Evolutionary conservation across 331 rosid genomes (phyloP).

Genomic region (Saraca asoca): DNA sequence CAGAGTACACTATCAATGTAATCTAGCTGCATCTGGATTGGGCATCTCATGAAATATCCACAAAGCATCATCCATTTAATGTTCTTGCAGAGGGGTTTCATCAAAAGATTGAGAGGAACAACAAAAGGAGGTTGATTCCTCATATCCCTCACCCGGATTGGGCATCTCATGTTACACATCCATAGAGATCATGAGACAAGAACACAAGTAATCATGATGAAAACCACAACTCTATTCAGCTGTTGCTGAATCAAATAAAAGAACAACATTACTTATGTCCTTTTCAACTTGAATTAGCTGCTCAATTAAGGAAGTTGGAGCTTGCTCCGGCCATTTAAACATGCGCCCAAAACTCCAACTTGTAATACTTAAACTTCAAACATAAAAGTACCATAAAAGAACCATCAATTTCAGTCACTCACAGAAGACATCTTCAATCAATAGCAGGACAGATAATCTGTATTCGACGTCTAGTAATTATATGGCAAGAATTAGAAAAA

Average conservation of each 20-base stretch:
- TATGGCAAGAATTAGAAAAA: too few relatives aligned
- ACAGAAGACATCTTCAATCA: too few relatives aligned
- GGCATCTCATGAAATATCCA: constrained; percentile 76
- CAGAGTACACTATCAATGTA: constrained; percentile 86
- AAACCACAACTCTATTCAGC: constrained; percentile 78
- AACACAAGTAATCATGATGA: constrained; percentile 70
- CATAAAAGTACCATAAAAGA: too few relatives aligned
- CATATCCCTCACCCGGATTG: constrained; percentile 67
- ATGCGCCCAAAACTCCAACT: constrained; percentile 47
- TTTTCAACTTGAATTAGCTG: constrained; percentile 66
- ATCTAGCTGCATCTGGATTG: constrained; percentile 68
- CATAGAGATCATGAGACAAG: constrained; percentile 65
- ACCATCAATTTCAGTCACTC: too few relatives aligned
- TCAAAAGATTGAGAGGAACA: constrained; percentile 74
- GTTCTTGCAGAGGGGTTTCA: constrained; percentile 85
- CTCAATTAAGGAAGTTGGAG: constrained; percentile 62
- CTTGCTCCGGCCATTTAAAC: constrained; percentile 72
- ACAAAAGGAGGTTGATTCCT: constrained; percentile 63
- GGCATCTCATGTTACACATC: too few relatives aligned
- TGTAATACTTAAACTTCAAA: too few relatives aligned
- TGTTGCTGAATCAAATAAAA: constrained; percentile 71
- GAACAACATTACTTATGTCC: constrained; percentile 61
- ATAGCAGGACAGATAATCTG: too few relatives aligned
- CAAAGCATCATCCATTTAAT: constrained; percentile 65
- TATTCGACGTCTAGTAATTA: too few relatives aligned